These are phyloP conservation scores for Plantago rigida DNA, from an alignment of 305 asterid species.

Conservation along the genomic window DNA sequence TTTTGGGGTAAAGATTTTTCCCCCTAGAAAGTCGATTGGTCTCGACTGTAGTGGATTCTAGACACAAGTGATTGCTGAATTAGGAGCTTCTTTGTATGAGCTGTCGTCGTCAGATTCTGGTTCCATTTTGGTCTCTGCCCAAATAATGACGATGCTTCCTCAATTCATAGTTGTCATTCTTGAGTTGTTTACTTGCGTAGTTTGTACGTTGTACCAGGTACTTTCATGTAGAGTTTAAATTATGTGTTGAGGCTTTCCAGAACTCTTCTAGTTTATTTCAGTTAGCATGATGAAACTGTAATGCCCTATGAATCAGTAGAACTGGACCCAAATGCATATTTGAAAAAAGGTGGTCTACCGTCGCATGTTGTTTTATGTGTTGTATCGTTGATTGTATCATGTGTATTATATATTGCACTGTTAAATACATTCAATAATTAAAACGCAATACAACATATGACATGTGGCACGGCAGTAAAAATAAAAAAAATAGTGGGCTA, in stretches of 20 bases:
- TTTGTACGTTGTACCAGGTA: neutral
- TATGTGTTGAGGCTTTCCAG: neutral
- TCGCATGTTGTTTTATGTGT: too few species aligned
- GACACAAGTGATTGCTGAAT: neutral
- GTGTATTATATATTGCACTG: too few species aligned
- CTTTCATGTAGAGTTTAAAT: too few species aligned
- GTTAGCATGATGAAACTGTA: neutral
- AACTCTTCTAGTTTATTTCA: neutral
- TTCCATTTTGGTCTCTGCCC: neutral
- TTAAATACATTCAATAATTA: too few species aligned
- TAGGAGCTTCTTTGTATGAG: neutral
- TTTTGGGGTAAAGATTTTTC: neutral
- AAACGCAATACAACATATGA: too few species aligned
- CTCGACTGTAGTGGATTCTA: slow-evolving; percentile 4
- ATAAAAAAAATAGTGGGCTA: too few species aligned
- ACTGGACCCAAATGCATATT: too few species aligned
- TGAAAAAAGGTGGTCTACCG: too few species aligned
- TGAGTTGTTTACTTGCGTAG: neutral
- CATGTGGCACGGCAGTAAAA: too few species aligned
- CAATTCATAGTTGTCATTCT: neutral
- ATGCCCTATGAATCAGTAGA: too few species aligned
- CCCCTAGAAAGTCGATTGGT: neutral
- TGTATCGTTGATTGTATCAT: too few species aligned
- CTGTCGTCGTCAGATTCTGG: neutral
- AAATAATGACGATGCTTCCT: neutral